These are phyloP conservation scores for Lentinula lateritia DNA, from an alignment of 768 basidiomycete genomes.

Conservation along the genomic window DNA sequence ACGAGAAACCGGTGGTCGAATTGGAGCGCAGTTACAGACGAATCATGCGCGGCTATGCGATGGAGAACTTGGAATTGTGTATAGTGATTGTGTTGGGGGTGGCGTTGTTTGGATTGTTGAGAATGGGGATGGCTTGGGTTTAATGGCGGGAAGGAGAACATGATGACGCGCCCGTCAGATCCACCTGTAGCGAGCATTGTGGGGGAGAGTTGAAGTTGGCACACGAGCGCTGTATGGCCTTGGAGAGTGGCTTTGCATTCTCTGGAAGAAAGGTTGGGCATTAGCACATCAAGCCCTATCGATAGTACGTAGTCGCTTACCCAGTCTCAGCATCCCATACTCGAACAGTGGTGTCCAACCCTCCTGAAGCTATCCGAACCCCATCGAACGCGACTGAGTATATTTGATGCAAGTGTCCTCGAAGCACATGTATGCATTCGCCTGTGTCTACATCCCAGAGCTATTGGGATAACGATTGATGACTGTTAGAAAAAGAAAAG, in stretches of 20 bases:
- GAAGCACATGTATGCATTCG: constrained; percentile 73
- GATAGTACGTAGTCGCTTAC: constrained; percentile 36
- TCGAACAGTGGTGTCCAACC: constrained; percentile 89
- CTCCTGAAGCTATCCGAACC: constrained; percentile 72
- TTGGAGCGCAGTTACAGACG: constrained; percentile 82
- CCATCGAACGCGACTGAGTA: constrained; percentile 93
- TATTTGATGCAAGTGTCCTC: constrained; percentile 84
- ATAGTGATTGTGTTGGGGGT: background rate
- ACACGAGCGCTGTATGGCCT: constrained; percentile 90
- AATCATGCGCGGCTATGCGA: constrained; percentile 84
- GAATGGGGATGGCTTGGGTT: background rate
- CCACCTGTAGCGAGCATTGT: constrained; percentile 74
- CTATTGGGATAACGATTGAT: constrained; percentile 16
- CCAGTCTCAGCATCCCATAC: constrained; percentile 87
- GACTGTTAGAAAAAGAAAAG: background rate
- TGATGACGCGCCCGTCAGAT: constrained; percentile 83
- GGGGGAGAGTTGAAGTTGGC: constrained; percentile 78
- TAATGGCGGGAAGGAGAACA: constrained; percentile 44
- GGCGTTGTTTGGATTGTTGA: background rate
- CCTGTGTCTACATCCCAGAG: constrained; percentile 91
- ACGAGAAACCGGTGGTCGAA: constrained; percentile 80
- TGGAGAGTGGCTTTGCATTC: constrained; percentile 80
- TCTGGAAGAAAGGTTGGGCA: constrained; percentile 29
- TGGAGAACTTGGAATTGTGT: constrained; percentile 40
- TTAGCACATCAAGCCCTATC: background rate